Conservation (phyloP, 176 grass and related monocot genomes). For the Ampelocalamus luodianensis region DNA sequence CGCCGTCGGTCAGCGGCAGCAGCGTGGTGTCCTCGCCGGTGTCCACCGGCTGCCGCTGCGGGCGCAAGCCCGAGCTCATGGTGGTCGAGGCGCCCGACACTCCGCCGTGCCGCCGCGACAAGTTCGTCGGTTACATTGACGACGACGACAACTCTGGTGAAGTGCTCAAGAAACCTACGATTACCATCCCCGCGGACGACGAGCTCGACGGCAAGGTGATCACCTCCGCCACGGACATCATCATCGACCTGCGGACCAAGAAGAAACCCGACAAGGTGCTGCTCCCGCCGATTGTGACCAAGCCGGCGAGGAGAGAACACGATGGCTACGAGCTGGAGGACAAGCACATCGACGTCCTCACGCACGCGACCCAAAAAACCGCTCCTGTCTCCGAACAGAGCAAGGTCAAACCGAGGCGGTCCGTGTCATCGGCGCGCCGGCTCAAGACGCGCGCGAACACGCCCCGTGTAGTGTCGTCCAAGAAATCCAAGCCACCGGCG, state of each 20-base stretch:
- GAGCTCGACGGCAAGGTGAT: conserved; percentile 48
- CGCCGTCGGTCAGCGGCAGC: conserved; percentile 35
- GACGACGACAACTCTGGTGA: conserved; percentile 1
- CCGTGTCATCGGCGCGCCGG: conserved; percentile 48
- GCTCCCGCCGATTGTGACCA: conserved; percentile 75
- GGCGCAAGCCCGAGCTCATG: conserved; percentile 24
- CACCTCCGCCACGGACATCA: conserved; percentile 67
- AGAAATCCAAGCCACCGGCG: conserved; percentile 32
- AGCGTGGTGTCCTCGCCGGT: conserved; percentile 49
- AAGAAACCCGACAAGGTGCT: conserved; percentile 28
- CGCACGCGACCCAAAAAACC: neutral
- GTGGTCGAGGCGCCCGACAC: conserved; percentile 40
- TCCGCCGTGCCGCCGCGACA: conserved; percentile 44
- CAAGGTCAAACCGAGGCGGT: conserved; percentile 47
- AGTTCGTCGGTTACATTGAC: conserved; percentile 47
- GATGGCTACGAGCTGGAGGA: conserved; percentile 39
- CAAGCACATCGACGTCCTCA: conserved; percentile 40
- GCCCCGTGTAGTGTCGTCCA: conserved; percentile 47
- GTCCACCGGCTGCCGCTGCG: conserved; percentile 49
- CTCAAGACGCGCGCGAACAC: conserved; percentile 66
- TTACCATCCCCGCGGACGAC: neutral
- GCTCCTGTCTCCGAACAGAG: conserved; percentile 7
- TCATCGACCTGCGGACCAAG: conserved; percentile 52
- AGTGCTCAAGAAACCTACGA: conserved; percentile 1
- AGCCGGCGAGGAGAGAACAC: conserved; percentile 34